Conservation (phyloP, 345 rosid genomes). For the Rhodamnia rubescens region DNA sequence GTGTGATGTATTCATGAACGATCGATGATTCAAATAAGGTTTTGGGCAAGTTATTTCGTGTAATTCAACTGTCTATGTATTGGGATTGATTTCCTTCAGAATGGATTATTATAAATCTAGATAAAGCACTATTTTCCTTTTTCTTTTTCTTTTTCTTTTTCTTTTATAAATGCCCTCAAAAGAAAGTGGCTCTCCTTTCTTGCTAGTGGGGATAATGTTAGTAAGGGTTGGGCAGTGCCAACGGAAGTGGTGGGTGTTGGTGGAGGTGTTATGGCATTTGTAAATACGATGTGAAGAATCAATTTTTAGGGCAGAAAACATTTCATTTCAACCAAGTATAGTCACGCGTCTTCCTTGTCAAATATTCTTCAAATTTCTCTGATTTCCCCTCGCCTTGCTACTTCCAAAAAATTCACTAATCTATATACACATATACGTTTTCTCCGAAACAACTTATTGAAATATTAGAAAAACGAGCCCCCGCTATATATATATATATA, state of each 20-base stretch:
- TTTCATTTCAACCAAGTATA: background rate
- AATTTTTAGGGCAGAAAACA: background rate
- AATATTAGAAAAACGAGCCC: background rate
- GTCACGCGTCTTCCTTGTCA: background rate
- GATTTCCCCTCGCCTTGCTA: background rate
- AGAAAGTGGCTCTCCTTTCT: background rate
- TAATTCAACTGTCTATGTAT: no score
- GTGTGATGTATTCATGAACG: no score
- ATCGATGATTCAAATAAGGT: no score
- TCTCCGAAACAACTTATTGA: accelerated
- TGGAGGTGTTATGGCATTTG: background rate
- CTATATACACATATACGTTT: background rate
- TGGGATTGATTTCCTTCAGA: no score
- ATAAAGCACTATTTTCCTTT: background rate
- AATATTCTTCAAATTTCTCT: background rate
- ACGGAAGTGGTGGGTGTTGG: background rate
- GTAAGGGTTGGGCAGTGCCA: background rate
- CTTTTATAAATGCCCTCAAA: background rate
- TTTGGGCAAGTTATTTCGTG: no score
- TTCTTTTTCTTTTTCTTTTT: background rate
- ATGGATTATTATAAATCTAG: background rate
- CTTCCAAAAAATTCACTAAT: background rate
- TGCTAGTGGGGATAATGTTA: background rate
- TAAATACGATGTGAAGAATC: background rate
- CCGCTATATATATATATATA: background rate